Percentiles rank a stretch among this genome's conserved stretches.
Conservation (phyloP, 2,329 filamentous ascomycete genomes). For the Nothomitra cinnamomea region DNA sequence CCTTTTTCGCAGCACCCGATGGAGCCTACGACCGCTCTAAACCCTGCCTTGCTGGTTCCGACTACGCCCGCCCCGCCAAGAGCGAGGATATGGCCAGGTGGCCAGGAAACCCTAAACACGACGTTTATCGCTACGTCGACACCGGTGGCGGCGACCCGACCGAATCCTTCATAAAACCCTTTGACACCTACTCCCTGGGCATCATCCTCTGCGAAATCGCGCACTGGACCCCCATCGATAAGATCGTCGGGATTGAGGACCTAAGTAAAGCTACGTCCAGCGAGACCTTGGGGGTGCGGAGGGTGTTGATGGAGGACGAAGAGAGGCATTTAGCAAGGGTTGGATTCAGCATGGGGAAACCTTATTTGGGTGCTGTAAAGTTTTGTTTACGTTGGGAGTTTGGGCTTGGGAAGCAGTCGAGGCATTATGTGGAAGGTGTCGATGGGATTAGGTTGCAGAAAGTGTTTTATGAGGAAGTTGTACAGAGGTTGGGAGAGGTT, state of each 20-base stretch:
- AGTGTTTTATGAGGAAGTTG: constrained; percentile 28
- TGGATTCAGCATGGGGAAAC: background rate
- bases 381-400: constrained; percentile 14
- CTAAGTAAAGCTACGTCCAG: constrained; percentile 21
- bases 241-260: constrained; percentile 9
- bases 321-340: background rate
- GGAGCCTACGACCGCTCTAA: constrained; percentile 21
- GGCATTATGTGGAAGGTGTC: constrained; percentile 26
- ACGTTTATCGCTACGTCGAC: constrained; percentile 30
- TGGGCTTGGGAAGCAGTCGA: constrained; percentile 21
- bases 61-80: constrained; percentile 34
- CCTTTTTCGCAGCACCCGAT: constrained; percentile 18
- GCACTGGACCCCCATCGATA: constrained; percentile 28
- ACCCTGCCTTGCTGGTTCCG: constrained; percentile 36
- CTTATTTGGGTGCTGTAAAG: background rate
- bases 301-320: constrained; percentile 18
- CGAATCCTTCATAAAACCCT: constrained; percentile 22
- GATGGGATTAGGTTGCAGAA: constrained; percentile 23
- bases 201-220: constrained; percentile 34
- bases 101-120: background rate
- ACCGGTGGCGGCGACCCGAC: constrained; percentile 23
- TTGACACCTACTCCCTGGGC: constrained; percentile 31
- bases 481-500: constrained; percentile 24
- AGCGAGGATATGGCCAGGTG: constrained; percentile 33
- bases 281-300: constrained; percentile 21